These are phyloP conservation scores for Euphrasia confusa DNA, from an alignment of 257 asterid genomes.

Conservation along the genomic window DNA sequence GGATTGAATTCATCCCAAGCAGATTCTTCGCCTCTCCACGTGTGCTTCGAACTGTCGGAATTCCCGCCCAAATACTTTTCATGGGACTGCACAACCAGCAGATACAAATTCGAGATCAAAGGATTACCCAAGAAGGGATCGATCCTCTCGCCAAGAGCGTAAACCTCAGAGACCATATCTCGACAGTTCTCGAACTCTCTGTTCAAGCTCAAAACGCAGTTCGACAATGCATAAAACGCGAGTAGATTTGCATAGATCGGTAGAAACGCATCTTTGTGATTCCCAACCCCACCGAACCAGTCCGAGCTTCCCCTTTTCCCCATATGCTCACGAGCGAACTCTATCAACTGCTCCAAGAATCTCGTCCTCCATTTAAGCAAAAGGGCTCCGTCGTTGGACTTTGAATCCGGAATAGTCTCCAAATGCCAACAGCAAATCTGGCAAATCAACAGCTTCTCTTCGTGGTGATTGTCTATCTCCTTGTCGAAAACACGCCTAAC, in stretches of 20 bases:
- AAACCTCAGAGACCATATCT: slow-evolving; percentile 45
- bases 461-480: slow-evolving; percentile 95
- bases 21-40: slow-evolving; percentile 30
- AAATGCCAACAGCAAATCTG: slow-evolving; percentile 79
- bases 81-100: slow-evolving; percentile 45
- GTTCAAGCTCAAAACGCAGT: slow-evolving; percentile 39
- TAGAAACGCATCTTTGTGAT: slow-evolving; percentile 81
- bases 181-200: slow-evolving; percentile 32
- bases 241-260: slow-evolving; percentile 73
- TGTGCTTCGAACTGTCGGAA: slow-evolving; percentile 26
- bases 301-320: slow-evolving; percentile 35
- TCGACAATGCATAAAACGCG: slow-evolving; percentile 61
- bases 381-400: slow-evolving; percentile 31
- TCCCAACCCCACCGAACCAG: slow-evolving; percentile 94
- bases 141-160: slow-evolving; percentile 48
- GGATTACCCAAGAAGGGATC: slow-evolving; percentile 67
- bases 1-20: slow-evolving; percentile 66
- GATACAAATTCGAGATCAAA: slow-evolving; percentile 49
- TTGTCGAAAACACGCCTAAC: slow-evolving; percentile 89
- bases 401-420: slow-evolving; percentile 47
- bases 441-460: slow-evolving; percentile 73
- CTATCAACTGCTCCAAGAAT: slow-evolving; percentile 47
- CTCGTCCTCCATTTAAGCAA: slow-evolving; percentile 59
- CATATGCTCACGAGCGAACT: slow-evolving; percentile 37
- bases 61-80: slow-evolving; percentile 39